Evolutionary conservation across 257 asterid genomes (phyloP).

Genomic region (Nyctanthes arbortristis): DNA sequence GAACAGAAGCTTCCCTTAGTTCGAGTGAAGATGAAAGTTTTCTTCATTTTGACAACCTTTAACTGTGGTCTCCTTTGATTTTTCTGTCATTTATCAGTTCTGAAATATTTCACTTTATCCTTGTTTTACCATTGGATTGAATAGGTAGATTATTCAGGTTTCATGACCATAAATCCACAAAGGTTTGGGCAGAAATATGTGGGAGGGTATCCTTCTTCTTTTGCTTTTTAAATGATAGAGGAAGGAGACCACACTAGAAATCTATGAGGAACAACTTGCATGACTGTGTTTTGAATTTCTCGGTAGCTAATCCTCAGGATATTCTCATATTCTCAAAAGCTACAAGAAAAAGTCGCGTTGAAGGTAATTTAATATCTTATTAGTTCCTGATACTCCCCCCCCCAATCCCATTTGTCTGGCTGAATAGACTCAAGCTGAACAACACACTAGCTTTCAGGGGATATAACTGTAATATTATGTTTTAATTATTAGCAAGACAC

Average conservation of each 20-base stretch:
- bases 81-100: background rate
- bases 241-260: background rate
- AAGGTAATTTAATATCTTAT: conserved; percentile 45
- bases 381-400: conserved; percentile 6
- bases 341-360: conserved; percentile 54
- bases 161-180: conserved; percentile 98
- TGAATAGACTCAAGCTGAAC: conserved; percentile 14
- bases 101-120: conserved; percentile 1
- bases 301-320: conserved; percentile 99
- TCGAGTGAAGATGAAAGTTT: conserved; percentile 69
- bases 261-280: background rate
- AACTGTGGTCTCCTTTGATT: conserved; percentile 15
- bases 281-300: conserved; percentile 24
- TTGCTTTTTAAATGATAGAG: background rate
- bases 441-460: conserved; percentile 21
- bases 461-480: conserved; percentile 14
- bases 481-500: background rate
- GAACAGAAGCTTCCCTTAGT: conserved; percentile 85
- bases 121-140: conserved; percentile 30
- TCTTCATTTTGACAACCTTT: conserved; percentile 19
- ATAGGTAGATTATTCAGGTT: conserved; percentile 98
- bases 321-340: conserved; percentile 96
- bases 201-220: conserved; percentile 66
- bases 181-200: conserved; percentile 95
- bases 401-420: conserved; percentile 14